Base-by-base conservation (phyloP, 257 asterid species). In the Ajuga chamaepitys region DNA sequence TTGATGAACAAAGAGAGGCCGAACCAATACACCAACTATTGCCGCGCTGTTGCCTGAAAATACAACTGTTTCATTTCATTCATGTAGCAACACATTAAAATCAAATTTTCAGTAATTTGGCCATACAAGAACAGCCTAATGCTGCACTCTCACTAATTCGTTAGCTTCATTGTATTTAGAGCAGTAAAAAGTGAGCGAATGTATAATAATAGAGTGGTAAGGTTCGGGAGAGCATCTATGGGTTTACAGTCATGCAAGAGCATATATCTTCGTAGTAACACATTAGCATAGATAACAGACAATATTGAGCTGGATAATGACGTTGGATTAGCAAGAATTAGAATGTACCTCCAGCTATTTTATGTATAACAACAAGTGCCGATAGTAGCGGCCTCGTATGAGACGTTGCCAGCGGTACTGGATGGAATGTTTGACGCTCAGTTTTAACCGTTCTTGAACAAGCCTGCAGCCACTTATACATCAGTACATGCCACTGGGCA, bases 371-470 rank as follows among this genome's bases (percentile, higher is more conserved):
- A 89, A 65, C 77, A 89, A 76, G 82, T 93, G 99, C 40, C 97
- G 91, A 79, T 93, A 89, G 77, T 86, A 87, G 61, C 99, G 96
- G 20, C 99, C 99, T 59, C 99, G 85, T 54, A 88, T 62, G 41
- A 65, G 13, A 22, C 95, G 83, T 71, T 93, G 99, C 96, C 95
- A 93, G 21, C 51, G 66, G 74, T 50, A 88, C 75, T 61, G 83
- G 34, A 84, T 14, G 60, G 86, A 81, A 56, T 60, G 74, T 47
- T 70, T 80, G 28, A 68, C 66, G 75, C 79, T 50, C 73, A 88
- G 80, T 52, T 72, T 70, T 76, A 90, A 60, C 69, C 70, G 80
- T 80, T 87, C 88, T 74, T 93, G 95, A 67, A 89, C 96, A 74
- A 89, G 90, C 99, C 98, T 92, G 87, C 75, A 81, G 34, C n/a